Evolutionary conservation across 2,329 filamentous ascomycete genomes (phyloP).

Genomic region (Aspergillus persii): DNA sequence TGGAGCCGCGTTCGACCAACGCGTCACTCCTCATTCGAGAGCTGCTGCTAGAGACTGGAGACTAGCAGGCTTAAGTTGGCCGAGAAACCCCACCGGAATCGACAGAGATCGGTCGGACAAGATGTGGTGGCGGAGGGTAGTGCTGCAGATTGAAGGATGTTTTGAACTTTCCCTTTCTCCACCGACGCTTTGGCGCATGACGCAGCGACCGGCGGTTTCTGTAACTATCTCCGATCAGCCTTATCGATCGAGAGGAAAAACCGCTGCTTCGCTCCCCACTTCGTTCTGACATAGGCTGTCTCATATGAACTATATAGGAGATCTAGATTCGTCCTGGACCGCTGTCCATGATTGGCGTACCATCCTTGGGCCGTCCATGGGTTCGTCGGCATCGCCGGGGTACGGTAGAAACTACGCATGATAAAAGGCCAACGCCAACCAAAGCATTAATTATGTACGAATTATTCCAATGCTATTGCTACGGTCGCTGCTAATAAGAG

Average conservation of each 20-base stretch:
- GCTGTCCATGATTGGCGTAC: not conserved
- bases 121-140: constrained; percentile 11
- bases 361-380: not conserved
- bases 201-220: constrained; percentile 32
- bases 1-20: constrained; percentile 17
- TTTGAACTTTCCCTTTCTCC: constrained; percentile 39
- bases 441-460: not conserved
- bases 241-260: constrained; percentile 18
- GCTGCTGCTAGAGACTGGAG: not conserved
- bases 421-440: too few relatives aligned
- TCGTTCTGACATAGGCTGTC: not conserved
- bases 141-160: constrained; percentile 25
- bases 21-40: constrained; percentile 22
- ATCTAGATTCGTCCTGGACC: not conserved
- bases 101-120: not conserved
- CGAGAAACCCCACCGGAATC: not conserved
- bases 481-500: not conserved
- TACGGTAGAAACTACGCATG: too few relatives aligned
- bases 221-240: constrained; percentile 35
- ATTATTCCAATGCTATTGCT: not conserved
- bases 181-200: constrained; percentile 32
- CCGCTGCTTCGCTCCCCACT: not conserved
- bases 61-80: not conserved
- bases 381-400: too few relatives aligned
- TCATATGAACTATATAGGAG: not conserved